Evolutionary conservation across 768 basidiomycete genomes (phyloP), one percentile per base, ranked within the genome.

Genomic region (Boletellus ananas): DNA sequence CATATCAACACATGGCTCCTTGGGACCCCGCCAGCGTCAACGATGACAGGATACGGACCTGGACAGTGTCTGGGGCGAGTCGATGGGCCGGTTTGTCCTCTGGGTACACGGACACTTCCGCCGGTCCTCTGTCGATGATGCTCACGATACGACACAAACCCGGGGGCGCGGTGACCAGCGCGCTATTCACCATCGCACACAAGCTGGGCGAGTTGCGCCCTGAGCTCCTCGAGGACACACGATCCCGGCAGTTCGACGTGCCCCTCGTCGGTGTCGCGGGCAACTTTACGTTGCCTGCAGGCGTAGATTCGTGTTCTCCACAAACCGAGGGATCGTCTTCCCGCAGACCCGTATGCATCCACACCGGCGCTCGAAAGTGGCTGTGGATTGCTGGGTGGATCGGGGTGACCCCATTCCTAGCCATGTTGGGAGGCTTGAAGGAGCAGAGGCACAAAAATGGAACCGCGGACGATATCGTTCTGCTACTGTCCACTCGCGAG

Each of bases 311-410:
- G 12, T 8, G 18, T 17, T 34, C 36, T 6, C 13, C 29, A 6
- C 8, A 9, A 1, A 4, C 16, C 9, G 18, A 14, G 16, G 29
- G 36, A 31, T 31, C 33, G 5, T 39, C 41, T 6, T 6, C 23
- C 23, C 3, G 23, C 3, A 6, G 23, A 12, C 4, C 6, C 27
- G 8, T 16, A 21, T 34, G 47, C 25, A 2, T 21, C 14, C 10
- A 0, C 12, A 0, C 20, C 4, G 40, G 36, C 16, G 46, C 40
- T 23, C 46, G 36, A 20, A 70, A 68, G 40, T 62, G 79, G 45
- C 58, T 83, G 36, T 84, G 79, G 81, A 51, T 79, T 14, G 82
- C 81, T 0, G 81, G 81, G 18, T 83, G 84, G 1, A 84, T 85
- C 46, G 84, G 84, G 3, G 51, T 85, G 40, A 85, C 84, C 14